Evolutionary conservation across 441 rosid genomes (phyloP), one percentile per base, ranked within the genome.

Genomic region (Jatropha multifida): DNA sequence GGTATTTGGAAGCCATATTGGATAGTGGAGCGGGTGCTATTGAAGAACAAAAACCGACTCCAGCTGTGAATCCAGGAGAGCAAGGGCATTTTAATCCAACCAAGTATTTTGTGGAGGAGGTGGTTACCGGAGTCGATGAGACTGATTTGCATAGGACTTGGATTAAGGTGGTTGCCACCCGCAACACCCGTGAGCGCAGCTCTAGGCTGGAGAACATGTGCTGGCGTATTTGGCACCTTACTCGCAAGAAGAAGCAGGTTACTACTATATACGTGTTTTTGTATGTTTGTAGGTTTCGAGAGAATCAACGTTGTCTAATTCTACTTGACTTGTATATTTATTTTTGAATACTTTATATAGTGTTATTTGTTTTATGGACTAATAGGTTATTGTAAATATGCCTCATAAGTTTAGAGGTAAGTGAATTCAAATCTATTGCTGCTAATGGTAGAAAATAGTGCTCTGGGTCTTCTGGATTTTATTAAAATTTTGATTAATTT

Each of bases 141-240:
- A 88, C 93, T 51, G 98, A 95, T 83, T 82, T 95, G 49, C 89
- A 95, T 44, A 81, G 96, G 71, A 95, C 99, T 46, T 95, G 99
- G 99, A 81, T 95, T 72, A 95, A 95, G 89, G 99, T 93, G 3
- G 98, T 93, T 4, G 98, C 99, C 72, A 95, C 97, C 54, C 92
- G 98, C 37, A 93, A 92, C 78, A 87, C 92, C 37, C 91, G 99
- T 49, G 98, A 95, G 78, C 93, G 99, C 26, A 91, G 96, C 88
- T 90, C 96, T 64, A 82, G 99, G 63, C 94, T 95, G 51, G 99
- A 95, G 92, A 95, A 95, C 80, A 95, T 93, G 98, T 95, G 99
- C 75, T 95, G 98, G 99, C 92, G 99, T 61, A 95, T 95, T 60
- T 95, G 99, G 99, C 99, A 95, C 64, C 98, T 95, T 80, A 88